Conservation (phyloP, 169 alveolate species). For the Cryptosporidium tyzzeri region DNA sequence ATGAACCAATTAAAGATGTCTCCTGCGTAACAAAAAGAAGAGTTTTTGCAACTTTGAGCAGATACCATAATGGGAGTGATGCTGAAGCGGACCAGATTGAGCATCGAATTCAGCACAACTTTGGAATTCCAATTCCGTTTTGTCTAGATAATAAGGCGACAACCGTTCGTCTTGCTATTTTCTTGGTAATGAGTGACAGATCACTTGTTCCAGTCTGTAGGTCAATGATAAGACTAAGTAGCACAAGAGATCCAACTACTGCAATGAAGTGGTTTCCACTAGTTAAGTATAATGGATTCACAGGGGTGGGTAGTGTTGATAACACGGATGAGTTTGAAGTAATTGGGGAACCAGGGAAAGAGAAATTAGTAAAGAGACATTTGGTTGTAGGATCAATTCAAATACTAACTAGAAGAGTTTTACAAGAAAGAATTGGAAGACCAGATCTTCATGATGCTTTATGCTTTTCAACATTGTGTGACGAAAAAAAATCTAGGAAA, state of each 20-base stretch:
- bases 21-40: constrained; percentile 46
- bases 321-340: not conserved
- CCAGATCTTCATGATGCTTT: constrained; percentile 52
- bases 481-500: not conserved
- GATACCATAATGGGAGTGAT: not conserved
- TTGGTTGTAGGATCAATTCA: constrained; percentile 59
- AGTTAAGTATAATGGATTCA: constrained; percentile 47
- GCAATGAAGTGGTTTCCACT: constrained; percentile 74
- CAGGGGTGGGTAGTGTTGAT: constrained; percentile 4
- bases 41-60: constrained; percentile 50
- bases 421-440: constrained; percentile 55
- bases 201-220: constrained; percentile 67
- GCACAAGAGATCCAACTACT: constrained; percentile 74
- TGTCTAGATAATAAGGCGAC: constrained; percentile 57
- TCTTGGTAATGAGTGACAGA: constrained; percentile 24
- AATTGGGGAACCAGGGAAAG: not conserved
- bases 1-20: constrained; percentile 65
- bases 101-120: constrained; percentile 49
- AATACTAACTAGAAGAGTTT: constrained; percentile 32
- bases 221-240: constrained; percentile 49
- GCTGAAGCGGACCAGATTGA: constrained; percentile 26
- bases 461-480: constrained; percentile 32
- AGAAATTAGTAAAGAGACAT: not conserved
- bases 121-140: constrained; percentile 68
- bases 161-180: constrained; percentile 56